These are phyloP conservation scores for Hymenoscyphus fructigenus DNA, from an alignment of 2,329 filamentous ascomycete species.

Conservation along the genomic window DNA sequence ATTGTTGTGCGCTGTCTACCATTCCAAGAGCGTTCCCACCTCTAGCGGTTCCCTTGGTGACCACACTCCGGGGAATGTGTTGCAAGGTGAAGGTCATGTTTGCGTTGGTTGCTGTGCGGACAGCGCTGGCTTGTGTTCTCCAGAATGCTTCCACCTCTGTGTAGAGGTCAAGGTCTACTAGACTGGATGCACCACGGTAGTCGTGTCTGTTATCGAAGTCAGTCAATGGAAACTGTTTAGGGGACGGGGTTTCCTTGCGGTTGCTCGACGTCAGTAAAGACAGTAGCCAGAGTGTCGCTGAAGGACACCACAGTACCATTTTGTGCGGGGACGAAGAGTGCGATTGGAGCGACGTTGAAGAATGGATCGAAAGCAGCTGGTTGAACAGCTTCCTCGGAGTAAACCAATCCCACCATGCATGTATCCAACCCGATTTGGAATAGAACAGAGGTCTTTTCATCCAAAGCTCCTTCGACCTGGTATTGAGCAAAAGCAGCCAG, in stretches of 20 bases:
- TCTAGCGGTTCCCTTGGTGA: conserved; percentile 9
- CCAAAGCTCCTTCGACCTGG: conserved; percentile 7
- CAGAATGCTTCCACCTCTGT: conserved; percentile 11
- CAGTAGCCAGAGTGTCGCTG: conserved; percentile 1
- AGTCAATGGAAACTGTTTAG: neutral
- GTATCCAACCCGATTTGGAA: conserved; percentile 6
- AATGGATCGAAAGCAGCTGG: conserved; percentile 8
- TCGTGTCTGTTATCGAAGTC: conserved; percentile 12
- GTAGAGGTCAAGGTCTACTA: conserved; percentile 8
- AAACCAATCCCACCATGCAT: conserved; percentile 3
- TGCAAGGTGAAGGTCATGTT: conserved; percentile 15
- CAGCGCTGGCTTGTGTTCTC: conserved; percentile 11
- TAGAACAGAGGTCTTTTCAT: conserved; percentile 1
- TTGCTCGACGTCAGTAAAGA: neutral
- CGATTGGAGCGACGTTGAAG: neutral
- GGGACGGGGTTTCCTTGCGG: neutral
- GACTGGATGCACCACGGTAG: conserved; percentile 8
- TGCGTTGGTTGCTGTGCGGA: conserved; percentile 11
- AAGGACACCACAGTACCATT: conserved; percentile 11
- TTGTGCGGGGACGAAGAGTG: neutral
- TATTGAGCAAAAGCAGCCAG: conserved; percentile 12
- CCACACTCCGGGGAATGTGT: conserved; percentile 7
- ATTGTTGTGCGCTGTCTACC: neutral
- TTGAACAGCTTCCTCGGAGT: conserved; percentile 1
- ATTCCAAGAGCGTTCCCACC: conserved; percentile 16